Base-by-base conservation (phyloP, 805 yeast genomes). In the Martiniozyma abietophila region DNA sequence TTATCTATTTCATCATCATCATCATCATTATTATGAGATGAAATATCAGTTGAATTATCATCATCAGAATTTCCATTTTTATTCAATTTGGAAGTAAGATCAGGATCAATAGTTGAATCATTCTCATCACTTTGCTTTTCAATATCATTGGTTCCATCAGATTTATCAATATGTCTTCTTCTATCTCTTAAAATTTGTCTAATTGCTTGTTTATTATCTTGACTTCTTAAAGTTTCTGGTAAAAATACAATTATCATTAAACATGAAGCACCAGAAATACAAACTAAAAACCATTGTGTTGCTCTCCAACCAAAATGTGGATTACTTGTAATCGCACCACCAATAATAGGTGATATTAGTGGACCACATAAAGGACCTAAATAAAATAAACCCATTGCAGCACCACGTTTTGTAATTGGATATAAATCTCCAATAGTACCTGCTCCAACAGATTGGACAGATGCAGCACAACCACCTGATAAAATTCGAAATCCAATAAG, bases 391-490 rank as follows among this genome's bases (percentile, higher is more conserved):
- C 95, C 94, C 74, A 84, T 70, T 3, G 88, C 88, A 5, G 67
- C 54, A 2, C 95, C 95, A 48, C 95, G 65, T 45, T 77, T 71
- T 22, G 74, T 70, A 6, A 78, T 76, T 4, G 67, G 59, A 50
- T 62, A 85, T 23, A 85, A 51, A 49, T 85, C 95, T 15, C 82
- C 69, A 14, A 84, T 76, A 1, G 94, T 81, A 2, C 94, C 95
- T 0, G 95, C 95, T 4, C 95, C 95, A 19, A 84, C 84, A 14
- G 88, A 72, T 52, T 85, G 95, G 0, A 85, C 95, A 27, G 85
- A 73, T 1, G 92, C 92, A 2, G 88, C 79, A 40, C 79, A 71
- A 0, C 85, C 95, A 35, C 95, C 94, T 28, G 80, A 64, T 1
- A 84, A 54, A 4, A 80, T 70, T 45, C 95, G 64, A 36, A 84